phyloP scores from a whole-genome alignment of 441 rosid genomes.

The Francoa sonchifolia region DNA sequence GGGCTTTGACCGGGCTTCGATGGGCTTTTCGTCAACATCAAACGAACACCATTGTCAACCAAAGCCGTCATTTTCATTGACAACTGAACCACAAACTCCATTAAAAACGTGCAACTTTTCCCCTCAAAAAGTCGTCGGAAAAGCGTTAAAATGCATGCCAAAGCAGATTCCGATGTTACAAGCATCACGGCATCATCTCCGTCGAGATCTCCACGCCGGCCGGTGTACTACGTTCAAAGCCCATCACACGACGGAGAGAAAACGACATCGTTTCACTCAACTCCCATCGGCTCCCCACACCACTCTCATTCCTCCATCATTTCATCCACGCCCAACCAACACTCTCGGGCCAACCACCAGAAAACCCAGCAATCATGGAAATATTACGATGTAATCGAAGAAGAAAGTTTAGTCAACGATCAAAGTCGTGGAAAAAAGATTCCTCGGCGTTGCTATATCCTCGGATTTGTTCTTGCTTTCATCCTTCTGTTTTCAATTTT shows the following conservation, averaged over 20 bases:
- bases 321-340: slow-evolving; percentile 67
- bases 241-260: slow-evolving; percentile 98
- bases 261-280: slow-evolving; percentile 87
- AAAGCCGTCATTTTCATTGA: too few relatives aligned
- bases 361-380: slow-evolving; percentile 60
- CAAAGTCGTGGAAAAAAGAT: slow-evolving; percentile 48
- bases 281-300: slow-evolving; percentile 86
- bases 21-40: too few relatives aligned
- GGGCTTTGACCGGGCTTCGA: too few relatives aligned
- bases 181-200: slow-evolving; percentile 80
- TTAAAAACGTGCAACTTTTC: too few relatives aligned
- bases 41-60: too few relatives aligned
- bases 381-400: slow-evolving; percentile 67
- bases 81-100: too few relatives aligned
- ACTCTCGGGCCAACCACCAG: slow-evolving; percentile 29
- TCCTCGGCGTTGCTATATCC: slow-evolving; percentile 71
- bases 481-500: slow-evolving; percentile 64
- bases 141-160: slow-evolving; percentile 91
- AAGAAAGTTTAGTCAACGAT: slow-evolving; percentile 80
- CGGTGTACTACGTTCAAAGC: slow-evolving; percentile 87
- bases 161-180: slow-evolving; percentile 89
- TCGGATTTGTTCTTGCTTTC: slow-evolving; percentile 67
- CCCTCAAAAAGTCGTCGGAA: too few relatives aligned
- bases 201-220: slow-evolving; percentile 73
- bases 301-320: slow-evolving; percentile 88